A percentile compares a stretch with the other conserved stretches of the same genome.
Conservation (phyloP, 169 alveolate species). For the Plasmodium coatneyi region DNA sequence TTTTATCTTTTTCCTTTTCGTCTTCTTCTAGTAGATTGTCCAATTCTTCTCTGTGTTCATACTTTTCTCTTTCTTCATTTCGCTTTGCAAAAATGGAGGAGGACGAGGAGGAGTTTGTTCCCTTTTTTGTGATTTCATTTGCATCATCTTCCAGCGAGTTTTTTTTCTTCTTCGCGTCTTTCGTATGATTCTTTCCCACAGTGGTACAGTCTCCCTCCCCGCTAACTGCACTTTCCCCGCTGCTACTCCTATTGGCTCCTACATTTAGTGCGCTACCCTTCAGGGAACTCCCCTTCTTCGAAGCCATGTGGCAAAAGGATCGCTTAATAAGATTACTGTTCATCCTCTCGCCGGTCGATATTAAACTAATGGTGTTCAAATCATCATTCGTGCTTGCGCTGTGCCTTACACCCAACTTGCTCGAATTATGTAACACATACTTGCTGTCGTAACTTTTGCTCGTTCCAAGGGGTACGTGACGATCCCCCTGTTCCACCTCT, state of each 20-base stretch:
- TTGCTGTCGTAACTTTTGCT: not conserved
- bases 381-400: not conserved
- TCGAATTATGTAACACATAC: not conserved
- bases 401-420: not conserved
- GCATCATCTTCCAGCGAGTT: not conserved
- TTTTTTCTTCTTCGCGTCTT: constrained; percentile 1
- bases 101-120: not conserved
- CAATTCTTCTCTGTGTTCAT: constrained; percentile 10
- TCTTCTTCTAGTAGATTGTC: constrained; percentile 5
- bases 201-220: not conserved
- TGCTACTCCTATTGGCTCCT: not conserved
- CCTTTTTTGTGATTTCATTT: not conserved
- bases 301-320: not conserved
- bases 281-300: not conserved
- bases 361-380: not conserved
- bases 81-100: constrained; percentile 20
- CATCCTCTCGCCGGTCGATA: not conserved
- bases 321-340: constrained; percentile 11
- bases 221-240: not conserved
- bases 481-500: not conserved
- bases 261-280: not conserved
- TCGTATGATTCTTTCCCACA: not conserved
- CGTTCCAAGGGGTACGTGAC: not conserved
- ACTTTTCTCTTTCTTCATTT: constrained; percentile 11
- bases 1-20: constrained; percentile 18